phyloP scores from a whole-genome alignment of 1,284 basidiomycete genomes.

The Meripilus lineatus region DNA sequence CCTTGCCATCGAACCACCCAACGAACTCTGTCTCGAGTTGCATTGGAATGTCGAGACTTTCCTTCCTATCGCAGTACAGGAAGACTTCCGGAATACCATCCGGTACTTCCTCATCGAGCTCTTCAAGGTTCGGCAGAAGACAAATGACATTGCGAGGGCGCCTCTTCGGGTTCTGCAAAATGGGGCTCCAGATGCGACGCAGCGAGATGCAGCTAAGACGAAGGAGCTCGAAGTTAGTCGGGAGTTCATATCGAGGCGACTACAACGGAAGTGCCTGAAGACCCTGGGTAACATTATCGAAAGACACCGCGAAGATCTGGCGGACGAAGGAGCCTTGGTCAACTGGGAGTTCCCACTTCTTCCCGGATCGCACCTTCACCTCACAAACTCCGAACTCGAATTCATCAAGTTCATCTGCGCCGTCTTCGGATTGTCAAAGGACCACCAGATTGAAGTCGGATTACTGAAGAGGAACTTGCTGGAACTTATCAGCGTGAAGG shows the following conservation, averaged over 20 bases:
- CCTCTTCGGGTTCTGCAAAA: constrained; percentile 78
- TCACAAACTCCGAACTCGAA: constrained; percentile 81
- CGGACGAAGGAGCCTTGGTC: constrained; percentile 52
- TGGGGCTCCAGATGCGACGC: constrained; percentile 57
- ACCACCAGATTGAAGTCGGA: constrained; percentile 82
- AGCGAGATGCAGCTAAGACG: constrained; percentile 62
- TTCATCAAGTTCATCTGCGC: constrained; percentile 89
- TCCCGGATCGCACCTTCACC: constrained; percentile 79
- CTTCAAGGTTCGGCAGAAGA: constrained; percentile 72
- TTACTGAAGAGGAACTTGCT: constrained; percentile 87
- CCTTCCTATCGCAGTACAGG: constrained; percentile 81
- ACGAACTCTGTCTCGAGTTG: constrained; percentile 77
- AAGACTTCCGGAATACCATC: constrained; percentile 72
- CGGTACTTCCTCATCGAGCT: constrained; percentile 87
- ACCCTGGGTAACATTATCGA: constrained; percentile 67
- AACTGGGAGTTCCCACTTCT: constrained; percentile 81
- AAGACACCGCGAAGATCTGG: constrained; percentile 56
- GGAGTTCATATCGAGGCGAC: constrained; percentile 74
- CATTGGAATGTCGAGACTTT: constrained; percentile 94
- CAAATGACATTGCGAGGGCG: constrained; percentile 53
- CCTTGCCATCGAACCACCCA: constrained; percentile 59
- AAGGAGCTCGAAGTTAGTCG: constrained; percentile 67
- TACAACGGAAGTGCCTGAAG: constrained; percentile 82
- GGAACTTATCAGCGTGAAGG: constrained; percentile 83
- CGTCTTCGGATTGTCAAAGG: constrained; percentile 73